Conservation (phyloP, 768 basidiomycete genomes). For the Rubroboletus pulcherrimus region DNA sequence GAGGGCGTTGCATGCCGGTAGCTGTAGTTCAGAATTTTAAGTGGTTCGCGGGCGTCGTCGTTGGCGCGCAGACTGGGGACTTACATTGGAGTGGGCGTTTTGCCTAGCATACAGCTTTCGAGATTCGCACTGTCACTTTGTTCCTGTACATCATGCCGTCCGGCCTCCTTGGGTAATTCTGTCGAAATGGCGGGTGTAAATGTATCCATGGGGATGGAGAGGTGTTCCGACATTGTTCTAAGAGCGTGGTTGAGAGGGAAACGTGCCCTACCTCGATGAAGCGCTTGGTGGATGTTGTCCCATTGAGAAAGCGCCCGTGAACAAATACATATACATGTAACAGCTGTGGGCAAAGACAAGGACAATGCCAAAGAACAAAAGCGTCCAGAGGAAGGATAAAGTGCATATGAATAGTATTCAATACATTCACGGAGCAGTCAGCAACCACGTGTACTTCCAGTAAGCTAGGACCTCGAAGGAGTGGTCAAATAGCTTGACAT, state of each 20-base stretch:
- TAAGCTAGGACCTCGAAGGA: not conserved
- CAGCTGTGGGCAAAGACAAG: not conserved
- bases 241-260: not conserved
- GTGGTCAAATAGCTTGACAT: not conserved
- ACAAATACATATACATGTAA: constrained; percentile 6
- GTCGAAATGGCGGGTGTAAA: not conserved
- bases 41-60: not conserved
- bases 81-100: constrained; percentile 23
- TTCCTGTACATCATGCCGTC: not conserved
- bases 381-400: not conserved
- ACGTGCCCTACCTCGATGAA: not conserved
- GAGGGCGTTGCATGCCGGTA: constrained; percentile 38
- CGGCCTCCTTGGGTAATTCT: not conserved
- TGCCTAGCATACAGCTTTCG: constrained; percentile 2
- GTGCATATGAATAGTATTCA: not conserved
- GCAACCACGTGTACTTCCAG: not conserved
- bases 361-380: not conserved
- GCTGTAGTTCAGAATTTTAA: constrained; percentile 10
- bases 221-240: constrained; percentile 13
- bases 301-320: constrained; percentile 5
- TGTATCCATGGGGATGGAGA: constrained; percentile 20
- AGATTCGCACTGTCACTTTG: not conserved
- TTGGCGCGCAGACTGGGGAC: not conserved
- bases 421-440: not conserved
- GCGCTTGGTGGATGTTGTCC: not conserved